Evolutionary conservation across 306 rosid genomes (phyloP), one percentile per base, ranked within the genome.

Genomic region (Nissolia schottii): DNA sequence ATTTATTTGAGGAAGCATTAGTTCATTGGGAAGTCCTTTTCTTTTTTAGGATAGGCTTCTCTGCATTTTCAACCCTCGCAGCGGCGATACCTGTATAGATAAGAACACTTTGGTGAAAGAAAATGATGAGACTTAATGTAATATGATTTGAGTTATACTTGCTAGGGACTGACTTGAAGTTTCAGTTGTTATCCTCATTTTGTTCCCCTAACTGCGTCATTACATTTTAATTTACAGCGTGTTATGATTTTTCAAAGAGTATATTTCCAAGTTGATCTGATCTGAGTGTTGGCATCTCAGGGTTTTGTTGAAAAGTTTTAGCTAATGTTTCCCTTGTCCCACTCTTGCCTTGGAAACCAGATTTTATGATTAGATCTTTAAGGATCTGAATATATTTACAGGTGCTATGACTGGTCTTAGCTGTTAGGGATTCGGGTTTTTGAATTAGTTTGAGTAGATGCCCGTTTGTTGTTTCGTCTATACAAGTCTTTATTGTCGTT

Each of bases 371-470:
- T 53, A 64, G 5, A 53, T 43, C 6, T 50, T 62, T 14, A 34
- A 11, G 73, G 73, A 18, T 32, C 38, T 77, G 53, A 67, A 69
- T 50, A 24, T 5, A 55, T 67, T 51, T 73, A 14, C 70, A 28
- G 59, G 16, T 57, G n/a, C n/a, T 25, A n/a, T 28, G 57, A 16
- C 70, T 49, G 53, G 28, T 41, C 43, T 15, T 20, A 50, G 62
- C 25, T 31, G 15, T 75, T 14, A 12, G 37, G 61, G 41, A 31
- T 63, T 50, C 23, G 11, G 55, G 64, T n/a, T 50, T 48, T 58
- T 45, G 7, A 34, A 24, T 57, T 58, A 20, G 35, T 60, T 50
- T 9, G 38, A 46, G 23, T 16, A n/a, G 8, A 70, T 45, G 11
- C 31, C 61, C 63, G n/a, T 74, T 61, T 68, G 22, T 16, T 62